These are phyloP conservation scores for Mortierella sp. DNA, from an alignment of 371 early-diverging fungal genomes.

Conservation along the genomic window DNA sequence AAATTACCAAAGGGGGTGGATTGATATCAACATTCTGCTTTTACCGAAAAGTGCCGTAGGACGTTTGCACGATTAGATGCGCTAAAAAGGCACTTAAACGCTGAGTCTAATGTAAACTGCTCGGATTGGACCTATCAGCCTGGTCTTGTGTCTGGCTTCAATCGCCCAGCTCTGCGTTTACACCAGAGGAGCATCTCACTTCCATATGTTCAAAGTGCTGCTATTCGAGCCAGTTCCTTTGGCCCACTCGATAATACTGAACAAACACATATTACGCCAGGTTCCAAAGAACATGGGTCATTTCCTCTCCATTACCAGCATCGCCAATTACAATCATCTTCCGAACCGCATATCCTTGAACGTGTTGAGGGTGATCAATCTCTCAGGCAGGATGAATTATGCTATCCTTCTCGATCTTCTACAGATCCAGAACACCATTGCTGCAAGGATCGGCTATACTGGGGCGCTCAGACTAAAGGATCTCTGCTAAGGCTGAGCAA, in stretches of 20 bases:
- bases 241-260: conserved; percentile 4
- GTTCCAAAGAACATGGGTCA: conserved; percentile 19
- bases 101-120: conserved; percentile 64
- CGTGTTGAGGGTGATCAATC: not conserved
- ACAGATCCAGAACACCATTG: conserved; percentile 16
- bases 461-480: conserved; percentile 12
- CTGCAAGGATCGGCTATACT: conserved; percentile 4
- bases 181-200: conserved; percentile 37
- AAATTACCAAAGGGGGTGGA: too few relatives aligned
- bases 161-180: not conserved
- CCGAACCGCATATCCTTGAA: not conserved
- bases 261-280: conserved; percentile 19
- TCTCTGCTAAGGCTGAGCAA: conserved; percentile 10
- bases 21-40: not conserved
- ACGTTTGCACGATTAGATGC: conserved; percentile 86
- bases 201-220: conserved; percentile 21
- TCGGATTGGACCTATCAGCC: conserved; percentile 55
- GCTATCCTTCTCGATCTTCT: conserved; percentile 2
- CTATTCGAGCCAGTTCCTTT: not conserved
- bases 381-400: not conserved
- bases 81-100: conserved; percentile 79
- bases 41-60: conserved; percentile 55
- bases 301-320: conserved; percentile 16
- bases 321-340: conserved; percentile 7
- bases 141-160: conserved; percentile 9